These are phyloP conservation scores for Neopestalotiopsis rosae DNA, from an alignment of 2,329 filamentous ascomycete genomes.

Conservation along the genomic window DNA sequence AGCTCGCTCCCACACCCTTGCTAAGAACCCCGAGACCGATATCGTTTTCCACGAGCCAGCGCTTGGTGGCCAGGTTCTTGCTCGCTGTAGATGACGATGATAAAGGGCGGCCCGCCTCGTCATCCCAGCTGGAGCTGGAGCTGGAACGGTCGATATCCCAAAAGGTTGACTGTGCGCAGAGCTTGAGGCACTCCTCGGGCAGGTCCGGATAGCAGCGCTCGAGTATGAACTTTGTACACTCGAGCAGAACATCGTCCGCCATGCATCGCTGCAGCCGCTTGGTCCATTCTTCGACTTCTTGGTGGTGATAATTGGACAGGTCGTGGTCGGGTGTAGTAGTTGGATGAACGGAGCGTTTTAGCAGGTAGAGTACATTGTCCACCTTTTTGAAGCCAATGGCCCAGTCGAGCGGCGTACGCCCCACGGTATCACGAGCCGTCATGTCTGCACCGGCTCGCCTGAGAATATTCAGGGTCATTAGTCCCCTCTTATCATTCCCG, in stretches of 20 bases:
- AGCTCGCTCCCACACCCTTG: slow-evolving; percentile 2
- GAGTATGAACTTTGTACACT: slow-evolving; percentile 9
- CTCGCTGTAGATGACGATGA: background rate
- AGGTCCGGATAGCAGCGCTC: background rate
- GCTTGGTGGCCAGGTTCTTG: slow-evolving; percentile 9
- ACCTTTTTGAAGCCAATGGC: slow-evolving; percentile 3
- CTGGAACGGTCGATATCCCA: slow-evolving; percentile 1
- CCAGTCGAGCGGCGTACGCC: slow-evolving; percentile 1
- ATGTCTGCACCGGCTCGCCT: background rate
- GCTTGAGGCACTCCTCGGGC: slow-evolving; percentile 5
- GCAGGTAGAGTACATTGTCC: background rate
- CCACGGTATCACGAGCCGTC: background rate
- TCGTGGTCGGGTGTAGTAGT: background rate
- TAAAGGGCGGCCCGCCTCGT: background rate
- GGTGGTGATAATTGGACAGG: background rate
- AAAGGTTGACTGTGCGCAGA: slow-evolving; percentile 2
- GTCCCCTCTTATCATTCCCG: background rate
- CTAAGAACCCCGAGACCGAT: slow-evolving; percentile 3
- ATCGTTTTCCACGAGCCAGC: slow-evolving; percentile 1
- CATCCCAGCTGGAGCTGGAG: background rate
- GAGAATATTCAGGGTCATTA: background rate
- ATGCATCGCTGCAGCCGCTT: slow-evolving; percentile 5
- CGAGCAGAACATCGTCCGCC: background rate
- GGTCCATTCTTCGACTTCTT: background rate
- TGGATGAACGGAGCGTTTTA: background rate